Percentiles rank a stretch among this genome's conserved stretches.
Evolutionary conservation across 2,329 filamentous ascomycete genomes (phyloP).

Genomic region (Atkinsonella hypoxylon): DNA sequence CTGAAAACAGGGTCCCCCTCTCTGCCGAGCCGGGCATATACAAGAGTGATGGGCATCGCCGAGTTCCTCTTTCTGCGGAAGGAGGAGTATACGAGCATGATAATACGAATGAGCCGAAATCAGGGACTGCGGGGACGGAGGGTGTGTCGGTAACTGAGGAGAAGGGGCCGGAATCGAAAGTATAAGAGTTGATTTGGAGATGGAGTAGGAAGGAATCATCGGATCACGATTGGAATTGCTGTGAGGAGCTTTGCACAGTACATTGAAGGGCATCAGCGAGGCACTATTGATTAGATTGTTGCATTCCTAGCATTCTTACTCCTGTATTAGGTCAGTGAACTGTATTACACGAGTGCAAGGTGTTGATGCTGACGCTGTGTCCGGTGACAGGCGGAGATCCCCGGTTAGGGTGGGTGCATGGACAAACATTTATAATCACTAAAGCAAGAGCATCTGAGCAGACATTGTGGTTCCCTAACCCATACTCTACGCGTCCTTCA

Average conservation of each 20-base stretch:
- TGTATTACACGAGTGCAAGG: too few relatives aligned
- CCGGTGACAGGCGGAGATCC: too few relatives aligned
- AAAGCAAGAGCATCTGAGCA: neutral
- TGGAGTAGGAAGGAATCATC: neutral
- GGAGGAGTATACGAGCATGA: slow-evolving; percentile 4
- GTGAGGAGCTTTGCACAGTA: too few relatives aligned
- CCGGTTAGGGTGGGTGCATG: too few relatives aligned
- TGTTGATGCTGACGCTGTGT: too few relatives aligned
- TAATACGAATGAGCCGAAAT: slow-evolving; percentile 4
- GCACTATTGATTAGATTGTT: neutral
- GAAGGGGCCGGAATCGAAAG: neutral
- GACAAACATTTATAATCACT: too few relatives aligned
- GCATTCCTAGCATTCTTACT: too few relatives aligned
- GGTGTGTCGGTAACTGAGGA: neutral
- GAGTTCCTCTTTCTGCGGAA: slow-evolving; percentile 6
- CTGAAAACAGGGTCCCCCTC: neutral
- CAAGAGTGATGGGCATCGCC: neutral
- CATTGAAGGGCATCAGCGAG: too few relatives aligned
- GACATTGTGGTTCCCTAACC: too few relatives aligned
- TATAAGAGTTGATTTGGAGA: neutral
- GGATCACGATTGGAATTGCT: too few relatives aligned
- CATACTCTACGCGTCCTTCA: slow-evolving; percentile 5
- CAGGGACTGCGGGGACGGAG: slow-evolving; percentile 2
- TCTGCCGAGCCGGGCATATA: slow-evolving; percentile 4
- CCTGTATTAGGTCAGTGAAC: too few relatives aligned